Evolutionary conservation across 148 eudicot species (phyloP).

Genomic region (Silene uniflora): DNA sequence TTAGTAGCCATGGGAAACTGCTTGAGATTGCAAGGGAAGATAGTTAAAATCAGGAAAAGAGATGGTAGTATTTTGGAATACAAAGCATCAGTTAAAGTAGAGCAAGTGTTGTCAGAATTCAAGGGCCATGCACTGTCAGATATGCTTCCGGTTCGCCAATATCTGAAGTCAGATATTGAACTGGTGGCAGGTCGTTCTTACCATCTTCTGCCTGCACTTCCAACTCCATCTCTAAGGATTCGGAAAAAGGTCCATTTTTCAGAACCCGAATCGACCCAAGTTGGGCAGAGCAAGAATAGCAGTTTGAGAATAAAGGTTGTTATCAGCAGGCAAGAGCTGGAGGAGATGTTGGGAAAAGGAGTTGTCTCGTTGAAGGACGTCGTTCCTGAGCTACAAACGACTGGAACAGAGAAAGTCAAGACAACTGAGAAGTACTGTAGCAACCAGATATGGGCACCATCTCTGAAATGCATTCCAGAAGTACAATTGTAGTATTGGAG

Average conservation of each 20-base stretch:
- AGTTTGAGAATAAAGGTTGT: conserved; percentile 59
- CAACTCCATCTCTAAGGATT: not conserved
- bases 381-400: conserved; percentile 33
- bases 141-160: conserved; percentile 22
- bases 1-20: conserved; percentile 59
- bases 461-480: conserved; percentile 53
- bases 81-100: conserved; percentile 38
- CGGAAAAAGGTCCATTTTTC: conserved; percentile 31
- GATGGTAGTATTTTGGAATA: conserved; percentile 47
- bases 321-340: conserved; percentile 60
- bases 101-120: conserved; percentile 38
- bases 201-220: conserved; percentile 41
- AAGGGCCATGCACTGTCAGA: conserved; percentile 41
- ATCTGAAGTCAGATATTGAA: conserved; percentile 31
- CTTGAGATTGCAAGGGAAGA: conserved; percentile 36
- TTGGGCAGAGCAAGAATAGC: conserved; percentile 18
- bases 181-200: conserved; percentile 35
- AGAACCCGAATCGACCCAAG: conserved; percentile 17
- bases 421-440: conserved; percentile 2
- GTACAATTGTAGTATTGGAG: conserved; percentile 14
- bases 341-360: conserved; percentile 48
- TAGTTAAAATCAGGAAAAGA: conserved; percentile 32
- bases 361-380: conserved; percentile 36
- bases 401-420: not conserved
- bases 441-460: conserved; percentile 39